phyloP scores from a whole-genome alignment of 164 flowering plant species.

The Tetrastigma voinierianum region DNA sequence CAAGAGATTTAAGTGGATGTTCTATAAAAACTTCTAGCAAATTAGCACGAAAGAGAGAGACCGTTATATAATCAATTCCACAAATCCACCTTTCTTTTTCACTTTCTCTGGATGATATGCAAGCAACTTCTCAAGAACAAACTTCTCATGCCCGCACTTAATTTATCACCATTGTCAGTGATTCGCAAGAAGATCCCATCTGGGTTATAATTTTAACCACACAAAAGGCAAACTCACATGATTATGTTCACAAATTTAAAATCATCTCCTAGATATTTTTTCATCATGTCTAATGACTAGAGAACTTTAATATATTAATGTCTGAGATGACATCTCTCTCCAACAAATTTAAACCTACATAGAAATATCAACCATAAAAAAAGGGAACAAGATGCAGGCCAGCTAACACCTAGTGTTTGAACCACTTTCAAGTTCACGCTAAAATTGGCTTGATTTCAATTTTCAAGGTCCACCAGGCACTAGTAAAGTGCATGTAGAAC shows the following conservation, averaged over 20 bases:
- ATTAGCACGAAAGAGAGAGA: constrained; percentile 10
- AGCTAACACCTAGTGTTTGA: no score
- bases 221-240: neutral
- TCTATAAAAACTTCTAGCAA: neutral
- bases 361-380: neutral
- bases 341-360: neutral
- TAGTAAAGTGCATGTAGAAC: neutral
- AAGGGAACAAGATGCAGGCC: neutral
- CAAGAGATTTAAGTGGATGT: neutral
- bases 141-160: constrained; percentile 72
- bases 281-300: neutral
- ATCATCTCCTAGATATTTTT: neutral
- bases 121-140: constrained; percentile 76
- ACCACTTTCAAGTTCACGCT: no score
- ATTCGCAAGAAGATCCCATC: constrained; percentile 41
- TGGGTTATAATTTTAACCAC: neutral
- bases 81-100: constrained; percentile 81
- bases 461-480: neutral
- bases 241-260: neutral
- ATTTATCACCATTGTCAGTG: constrained; percentile 66
- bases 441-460: no score
- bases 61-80: constrained; percentile 83
- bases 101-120: constrained; percentile 87
- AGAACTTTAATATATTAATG: neutral
- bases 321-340: neutral